A percentile compares a stretch with the other conserved stretches of the same genome.
Conservation (phyloP, 148 eudicot genomes). For the Dysphania ambrosioides region DNA sequence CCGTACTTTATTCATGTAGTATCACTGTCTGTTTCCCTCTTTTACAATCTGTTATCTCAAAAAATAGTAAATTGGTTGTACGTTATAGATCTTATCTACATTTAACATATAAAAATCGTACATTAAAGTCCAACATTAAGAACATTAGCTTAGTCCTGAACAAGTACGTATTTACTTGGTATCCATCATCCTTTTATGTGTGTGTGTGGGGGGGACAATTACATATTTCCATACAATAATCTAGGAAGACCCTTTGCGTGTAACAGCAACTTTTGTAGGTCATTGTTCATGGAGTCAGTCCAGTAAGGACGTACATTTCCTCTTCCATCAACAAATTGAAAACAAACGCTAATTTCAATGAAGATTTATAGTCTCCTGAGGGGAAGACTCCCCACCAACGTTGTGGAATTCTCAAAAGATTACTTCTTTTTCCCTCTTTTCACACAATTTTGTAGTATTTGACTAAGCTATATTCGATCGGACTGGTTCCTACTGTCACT, state of each 20-base stretch:
- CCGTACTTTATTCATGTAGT: too few species aligned
- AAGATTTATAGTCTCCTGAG: too few species aligned
- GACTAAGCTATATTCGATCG: not conserved
- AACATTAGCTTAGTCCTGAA: not conserved
- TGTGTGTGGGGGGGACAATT: too few species aligned
- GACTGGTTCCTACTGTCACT: not conserved
- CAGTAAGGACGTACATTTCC: conserved; percentile 12
- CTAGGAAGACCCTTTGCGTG: conserved; percentile 18
- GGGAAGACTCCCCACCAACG: too few species aligned
- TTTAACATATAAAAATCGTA: too few species aligned
- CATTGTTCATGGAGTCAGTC: not conserved
- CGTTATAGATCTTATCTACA: not conserved
- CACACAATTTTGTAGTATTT: too few species aligned
- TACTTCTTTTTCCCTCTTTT: too few species aligned
- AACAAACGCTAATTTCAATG: not conserved
- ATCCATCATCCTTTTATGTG: not conserved
- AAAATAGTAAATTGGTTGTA: too few species aligned
- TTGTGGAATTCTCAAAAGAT: too few species aligned
- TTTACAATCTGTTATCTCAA: too few species aligned
- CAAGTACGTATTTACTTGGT: not conserved
- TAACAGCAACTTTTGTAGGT: not conserved
- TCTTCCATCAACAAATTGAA: not conserved
- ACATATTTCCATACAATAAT: conserved; percentile 1
- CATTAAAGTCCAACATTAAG: too few species aligned
- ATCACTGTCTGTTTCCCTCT: too few species aligned